phyloP scores from a whole-genome alignment of 2,329 filamentous ascomycete genomes.

The Ciborinia camelliae region DNA sequence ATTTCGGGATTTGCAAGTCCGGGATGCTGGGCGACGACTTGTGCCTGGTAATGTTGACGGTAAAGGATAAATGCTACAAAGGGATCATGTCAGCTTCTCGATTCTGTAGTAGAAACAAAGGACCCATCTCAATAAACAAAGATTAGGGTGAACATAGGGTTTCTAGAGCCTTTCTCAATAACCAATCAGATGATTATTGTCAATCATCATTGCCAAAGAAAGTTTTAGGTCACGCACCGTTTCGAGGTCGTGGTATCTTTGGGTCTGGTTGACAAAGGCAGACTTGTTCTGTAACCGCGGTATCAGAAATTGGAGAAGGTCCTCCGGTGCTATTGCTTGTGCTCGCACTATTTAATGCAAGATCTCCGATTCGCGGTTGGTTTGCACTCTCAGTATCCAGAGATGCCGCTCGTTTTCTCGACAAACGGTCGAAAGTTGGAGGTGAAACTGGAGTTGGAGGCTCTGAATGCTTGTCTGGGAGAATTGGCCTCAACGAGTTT shows the following conservation, averaged over 20 bases:
- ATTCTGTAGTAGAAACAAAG: slow-evolving; percentile 28
- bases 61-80: slow-evolving; percentile 91
- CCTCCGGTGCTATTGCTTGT: slow-evolving; percentile 21
- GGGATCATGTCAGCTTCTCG: slow-evolving; percentile 35
- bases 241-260: slow-evolving; percentile 67
- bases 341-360: slow-evolving; percentile 33
- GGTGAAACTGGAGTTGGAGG: slow-evolving; percentile 32
- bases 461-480: slow-evolving; percentile 30
- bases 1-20: slow-evolving; percentile 92
- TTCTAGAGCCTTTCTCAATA: slow-evolving; percentile 12
- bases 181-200: slow-evolving; percentile 26
- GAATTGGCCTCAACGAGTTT: slow-evolving; percentile 29
- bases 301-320: slow-evolving; percentile 25
- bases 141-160: slow-evolving; percentile 20
- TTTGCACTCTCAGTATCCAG: slow-evolving; percentile 33
- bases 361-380: slow-evolving; percentile 33
- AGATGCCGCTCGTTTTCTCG: slow-evolving; percentile 37
- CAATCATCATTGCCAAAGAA: slow-evolving; percentile 28
- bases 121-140: slow-evolving; percentile 26
- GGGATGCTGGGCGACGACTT: slow-evolving; percentile 78
- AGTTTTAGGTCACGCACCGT: slow-evolving; percentile 52
- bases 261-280: slow-evolving; percentile 69
- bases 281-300: slow-evolving; percentile 43
- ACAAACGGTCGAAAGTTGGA: slow-evolving; percentile 30
- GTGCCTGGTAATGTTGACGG: slow-evolving; percentile 84